Evolutionary conservation across 2,329 filamentous ascomycete species (phyloP), one percentile per base, ranked within the genome.

Genomic region (Davidsoniella australis): DNA sequence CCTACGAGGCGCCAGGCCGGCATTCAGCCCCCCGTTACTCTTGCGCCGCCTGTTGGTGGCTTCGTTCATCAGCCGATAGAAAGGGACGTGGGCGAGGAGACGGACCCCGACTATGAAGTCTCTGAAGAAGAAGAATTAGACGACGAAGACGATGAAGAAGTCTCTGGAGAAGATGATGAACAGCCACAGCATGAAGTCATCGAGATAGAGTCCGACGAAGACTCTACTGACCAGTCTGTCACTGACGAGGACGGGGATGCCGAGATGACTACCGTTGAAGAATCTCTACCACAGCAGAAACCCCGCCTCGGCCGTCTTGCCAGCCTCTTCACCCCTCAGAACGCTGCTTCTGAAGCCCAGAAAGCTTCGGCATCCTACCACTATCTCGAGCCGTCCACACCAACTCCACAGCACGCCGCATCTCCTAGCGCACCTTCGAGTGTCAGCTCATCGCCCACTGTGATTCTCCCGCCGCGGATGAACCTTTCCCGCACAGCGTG

Each of bases 401-500:
- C 44, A 7, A 16, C 26, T 3, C 33, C 20, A 4, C 39, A 46
- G 10, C 26, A 40, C 10, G 29, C 47, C n/a, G 40, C 39, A 8
- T 40, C 24, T 9, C 37, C 52, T 33, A 5, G 50, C 48, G 14
- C 52, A 39, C 50, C 58, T 26, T 57, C 59, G 48, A 59, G 58
- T 54, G 55, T 56, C 2, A 60, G 62, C 4, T 54, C 58, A 2
- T 58, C 61, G 4, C 57, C 58, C 1, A 54, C 54, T n/a, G 54
- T 46, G 5, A 47, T 39, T 7, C 38, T 44, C 12, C 51, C 51
- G 6, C 42, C 37, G 1, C 39, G 39, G 7, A 41, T 57, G 23
- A 53, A 57, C 1, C 60, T 70, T 4, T 71, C 69, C 2, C 62
- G 60, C 52, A 67, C 63, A 0, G 56, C 59, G 3, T 76, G 72